Evolutionary conservation across 2,329 filamentous ascomycete genomes (phyloP).

Genomic region (Colletotrichum orbiculare): DNA sequence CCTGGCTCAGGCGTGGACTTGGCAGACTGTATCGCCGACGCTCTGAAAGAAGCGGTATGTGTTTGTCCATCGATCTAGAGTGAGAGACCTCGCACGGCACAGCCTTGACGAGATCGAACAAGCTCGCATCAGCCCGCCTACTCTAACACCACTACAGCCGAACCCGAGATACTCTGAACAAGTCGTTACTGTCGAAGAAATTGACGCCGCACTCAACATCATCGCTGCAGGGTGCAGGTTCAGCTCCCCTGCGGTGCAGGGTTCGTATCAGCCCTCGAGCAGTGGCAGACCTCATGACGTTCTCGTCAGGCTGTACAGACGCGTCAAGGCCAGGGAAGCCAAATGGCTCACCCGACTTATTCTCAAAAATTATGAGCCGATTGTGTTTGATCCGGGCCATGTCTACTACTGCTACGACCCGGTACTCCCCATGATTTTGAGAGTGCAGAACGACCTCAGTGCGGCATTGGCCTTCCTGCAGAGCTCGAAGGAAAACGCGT

Average conservation of each 20-base stretch:
- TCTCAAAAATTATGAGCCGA: conserved; percentile 78
- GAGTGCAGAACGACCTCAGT: conserved; percentile 75
- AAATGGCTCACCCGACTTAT: conserved; percentile 91
- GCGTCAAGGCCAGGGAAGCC: conserved; percentile 73
- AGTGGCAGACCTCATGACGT: conserved; percentile 50
- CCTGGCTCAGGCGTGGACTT: conserved; percentile 73
- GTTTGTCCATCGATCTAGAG: background rate
- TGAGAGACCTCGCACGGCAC: background rate
- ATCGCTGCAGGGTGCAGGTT: conserved; percentile 77
- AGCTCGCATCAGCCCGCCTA: background rate
- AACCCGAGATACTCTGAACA: conserved; percentile 50
- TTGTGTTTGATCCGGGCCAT: conserved; percentile 67
- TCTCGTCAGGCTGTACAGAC: conserved; percentile 67
- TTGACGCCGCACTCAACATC: conserved; percentile 73
- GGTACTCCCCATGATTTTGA: conserved; percentile 75
- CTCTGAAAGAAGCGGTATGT: conserved; percentile 70
- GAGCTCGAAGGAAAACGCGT: conserved; percentile 41
- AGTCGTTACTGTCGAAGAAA: conserved; percentile 74
- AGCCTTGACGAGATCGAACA: conserved; percentile 35
- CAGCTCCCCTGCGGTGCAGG: conserved; percentile 73
- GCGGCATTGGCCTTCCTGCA: conserved; percentile 68
- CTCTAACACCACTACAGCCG: conserved; percentile 50
- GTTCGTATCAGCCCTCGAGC: conserved; percentile 42
- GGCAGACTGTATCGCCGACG: conserved; percentile 75
- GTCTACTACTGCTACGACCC: conserved; percentile 74